A percentile compares a stretch with the other conserved stretches of the same genome.
phyloP scores from a whole-genome alignment of 1,284 basidiomycete species.

The Chondrostereum purpureum region DNA sequence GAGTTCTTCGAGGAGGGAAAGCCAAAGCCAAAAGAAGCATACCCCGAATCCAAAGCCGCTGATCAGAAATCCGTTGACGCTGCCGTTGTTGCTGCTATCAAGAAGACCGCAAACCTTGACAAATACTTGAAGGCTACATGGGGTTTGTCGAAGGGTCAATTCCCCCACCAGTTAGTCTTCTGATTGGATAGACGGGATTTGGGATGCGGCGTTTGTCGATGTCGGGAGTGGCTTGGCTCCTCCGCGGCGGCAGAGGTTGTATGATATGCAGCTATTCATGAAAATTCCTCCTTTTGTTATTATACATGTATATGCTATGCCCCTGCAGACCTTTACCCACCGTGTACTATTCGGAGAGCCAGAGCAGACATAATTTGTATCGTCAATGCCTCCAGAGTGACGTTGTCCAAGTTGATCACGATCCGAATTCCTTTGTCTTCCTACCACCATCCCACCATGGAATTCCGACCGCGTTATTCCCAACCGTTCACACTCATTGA shows the following conservation, averaged over 20 bases:
- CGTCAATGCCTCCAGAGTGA: too few relatives aligned
- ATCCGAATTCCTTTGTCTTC: too few relatives aligned
- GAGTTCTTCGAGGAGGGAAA: conserved; percentile 96
- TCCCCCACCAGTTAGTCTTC: conserved; percentile 84
- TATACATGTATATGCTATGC: background rate
- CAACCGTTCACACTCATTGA: conserved; percentile 74
- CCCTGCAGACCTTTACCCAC: too few relatives aligned
- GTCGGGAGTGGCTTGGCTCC: too few relatives aligned
- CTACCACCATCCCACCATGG: conserved; percentile 36
- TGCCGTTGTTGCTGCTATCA: conserved; percentile 78
- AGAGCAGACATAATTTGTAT: too few relatives aligned
- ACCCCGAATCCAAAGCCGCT: conserved; percentile 84
- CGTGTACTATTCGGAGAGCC: too few relatives aligned
- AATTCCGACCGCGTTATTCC: conserved; percentile 55
- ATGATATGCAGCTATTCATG: conserved; percentile 2
- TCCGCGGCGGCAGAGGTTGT: background rate
- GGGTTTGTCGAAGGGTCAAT: conserved; percentile 93
- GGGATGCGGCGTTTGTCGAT: conserved; percentile 16
- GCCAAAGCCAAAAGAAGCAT: conserved; percentile 86
- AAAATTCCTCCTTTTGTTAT: background rate
- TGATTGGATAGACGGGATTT: conserved; percentile 36
- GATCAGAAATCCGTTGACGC: conserved; percentile 95
- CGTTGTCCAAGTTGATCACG: too few relatives aligned
- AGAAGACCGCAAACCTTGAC: conserved; percentile 87
- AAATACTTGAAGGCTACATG: conserved; percentile 95